Evolutionary conservation across 306 rosid genomes (phyloP).

Genomic region (Cicer chorassanicum): DNA sequence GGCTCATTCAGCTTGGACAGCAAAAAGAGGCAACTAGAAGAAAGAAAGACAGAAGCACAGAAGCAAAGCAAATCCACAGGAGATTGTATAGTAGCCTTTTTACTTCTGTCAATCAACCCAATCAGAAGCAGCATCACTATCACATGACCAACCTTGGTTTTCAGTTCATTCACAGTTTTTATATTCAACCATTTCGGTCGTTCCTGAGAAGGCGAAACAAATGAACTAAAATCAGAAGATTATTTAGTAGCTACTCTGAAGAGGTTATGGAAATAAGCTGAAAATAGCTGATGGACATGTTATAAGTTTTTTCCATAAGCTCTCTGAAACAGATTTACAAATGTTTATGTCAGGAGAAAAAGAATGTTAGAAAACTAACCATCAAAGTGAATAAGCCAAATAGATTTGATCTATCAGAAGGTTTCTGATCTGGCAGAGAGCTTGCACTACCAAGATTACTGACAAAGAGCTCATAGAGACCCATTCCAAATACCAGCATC

Average conservation of each 20-base stretch:
- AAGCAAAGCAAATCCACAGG: constrained; percentile 91
- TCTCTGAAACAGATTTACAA: no score
- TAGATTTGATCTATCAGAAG: constrained; percentile 64
- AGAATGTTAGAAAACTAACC: constrained; percentile 52
- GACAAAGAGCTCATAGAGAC: constrained; percentile 91
- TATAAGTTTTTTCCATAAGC: no score
- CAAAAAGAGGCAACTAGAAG: constrained; percentile 78
- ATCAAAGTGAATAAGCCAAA: constrained; percentile 82
- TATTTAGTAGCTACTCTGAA: no score
- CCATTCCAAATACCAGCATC: constrained; percentile 98
- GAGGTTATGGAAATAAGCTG: no score
- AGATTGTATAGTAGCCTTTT: constrained; percentile 70
- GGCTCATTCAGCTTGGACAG: constrained; percentile 70
- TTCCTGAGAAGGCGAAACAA: constrained; percentile 58
- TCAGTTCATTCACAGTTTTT: constrained; percentile 77
- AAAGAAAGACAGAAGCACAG: constrained; percentile 74
- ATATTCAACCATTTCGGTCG: constrained; percentile 85
- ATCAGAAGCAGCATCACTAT: constrained; percentile 97
- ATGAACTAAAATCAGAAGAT: constrained; percentile 9
- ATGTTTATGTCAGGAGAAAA: background rate
- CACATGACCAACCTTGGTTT: constrained; percentile 92
- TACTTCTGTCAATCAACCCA: constrained; percentile 83
- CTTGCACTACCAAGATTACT: constrained; percentile 70
- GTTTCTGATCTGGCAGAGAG: constrained; percentile 52
- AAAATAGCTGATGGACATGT: no score